Evolutionary conservation across 2,329 filamentous ascomycete species (phyloP).

Genomic region (Scorias spongiosa): DNA sequence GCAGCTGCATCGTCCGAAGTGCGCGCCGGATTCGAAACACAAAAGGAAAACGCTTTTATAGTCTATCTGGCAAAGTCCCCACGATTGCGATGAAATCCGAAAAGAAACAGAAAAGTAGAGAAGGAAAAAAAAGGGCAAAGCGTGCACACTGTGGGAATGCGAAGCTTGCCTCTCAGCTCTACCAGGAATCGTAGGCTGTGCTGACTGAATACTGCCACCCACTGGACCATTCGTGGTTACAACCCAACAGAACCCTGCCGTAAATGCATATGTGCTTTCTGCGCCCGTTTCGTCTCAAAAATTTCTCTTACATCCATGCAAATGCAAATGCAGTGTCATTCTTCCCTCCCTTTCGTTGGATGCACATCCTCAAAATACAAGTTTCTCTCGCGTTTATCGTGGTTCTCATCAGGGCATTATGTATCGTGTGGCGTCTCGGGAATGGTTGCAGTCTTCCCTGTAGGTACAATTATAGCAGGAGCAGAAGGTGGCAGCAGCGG

Average conservation of each 20-base stretch:
- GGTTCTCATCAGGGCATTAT: slow-evolving; percentile 2
- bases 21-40: too few species aligned
- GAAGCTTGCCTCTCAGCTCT: too few species aligned
- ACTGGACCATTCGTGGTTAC: not conserved
- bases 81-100: too few species aligned
- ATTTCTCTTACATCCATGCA: not conserved
- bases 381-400: not conserved
- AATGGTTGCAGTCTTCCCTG: slow-evolving; percentile 1
- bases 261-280: too few species aligned
- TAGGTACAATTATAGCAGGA: slow-evolving; percentile 14
- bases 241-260: not conserved
- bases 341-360: not conserved
- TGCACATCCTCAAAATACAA: not conserved
- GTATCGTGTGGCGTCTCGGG: slow-evolving; percentile 6
- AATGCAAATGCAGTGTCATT: not conserved
- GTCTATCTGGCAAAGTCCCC: too few species aligned
- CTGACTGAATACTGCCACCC: not conserved
- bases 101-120: too few species aligned
- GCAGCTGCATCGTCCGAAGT: too few species aligned
- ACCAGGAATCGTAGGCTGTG: not conserved
- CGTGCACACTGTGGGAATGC: too few species aligned
- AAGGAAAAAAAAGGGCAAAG: too few species aligned
- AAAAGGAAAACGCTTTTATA: too few species aligned
- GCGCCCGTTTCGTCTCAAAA: too few species aligned
- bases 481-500: slow-evolving; percentile 3